Evolutionary conservation across 129 eudicot species (phyloP), one percentile per base, ranked within the genome.

Genomic region (Artemisia tridentata): DNA sequence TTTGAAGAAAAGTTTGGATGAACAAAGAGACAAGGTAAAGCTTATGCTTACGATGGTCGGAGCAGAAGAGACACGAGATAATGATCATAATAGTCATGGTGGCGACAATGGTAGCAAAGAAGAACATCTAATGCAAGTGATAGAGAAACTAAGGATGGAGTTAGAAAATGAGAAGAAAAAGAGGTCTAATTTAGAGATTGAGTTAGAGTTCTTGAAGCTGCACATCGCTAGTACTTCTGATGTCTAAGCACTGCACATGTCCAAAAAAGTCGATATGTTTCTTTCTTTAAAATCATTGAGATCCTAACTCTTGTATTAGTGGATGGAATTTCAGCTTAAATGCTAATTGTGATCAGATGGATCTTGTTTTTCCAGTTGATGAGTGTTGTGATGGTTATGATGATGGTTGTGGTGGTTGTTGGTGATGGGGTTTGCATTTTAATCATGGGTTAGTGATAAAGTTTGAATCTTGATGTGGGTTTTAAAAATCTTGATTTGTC

Each of bases 251-350:
- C 7, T 60, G 45, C 27, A 10, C n/a, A 5, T 59, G n/a, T 59
- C 34, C 27, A 58, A 23, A 58, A 19, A 19, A 23, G 14, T 3
- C 34, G 27, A 3, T 2, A 3, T 25, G 16, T 16, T 59, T 60
- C 10, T n/a, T 19, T 19, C 21, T 60, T 23, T 23, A 23, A 23
- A 7, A 8, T 25, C 31, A 60, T n/a, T 17, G 60, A 3, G 13
- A 18, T 54, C 18, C 12, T 56, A 11, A 6, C 12, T 17, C 15
- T 56, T 19, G 13, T 13, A 38, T 38, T 38, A 86, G 92, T 74
- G 97, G 97, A 11, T 90, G 95, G 97, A 90, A 90, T 53, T 90
- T 90, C 65, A 90, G 84, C 38, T 77, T 78, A 60, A 85, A 87
- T 11, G 91, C 78, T 14, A 53, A 53, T 16, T 62, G 67, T 62